Conservation (phyloP, 2,329 filamentous ascomycete genomes). For the Arthrobotrys pseudoclavata region DNA sequence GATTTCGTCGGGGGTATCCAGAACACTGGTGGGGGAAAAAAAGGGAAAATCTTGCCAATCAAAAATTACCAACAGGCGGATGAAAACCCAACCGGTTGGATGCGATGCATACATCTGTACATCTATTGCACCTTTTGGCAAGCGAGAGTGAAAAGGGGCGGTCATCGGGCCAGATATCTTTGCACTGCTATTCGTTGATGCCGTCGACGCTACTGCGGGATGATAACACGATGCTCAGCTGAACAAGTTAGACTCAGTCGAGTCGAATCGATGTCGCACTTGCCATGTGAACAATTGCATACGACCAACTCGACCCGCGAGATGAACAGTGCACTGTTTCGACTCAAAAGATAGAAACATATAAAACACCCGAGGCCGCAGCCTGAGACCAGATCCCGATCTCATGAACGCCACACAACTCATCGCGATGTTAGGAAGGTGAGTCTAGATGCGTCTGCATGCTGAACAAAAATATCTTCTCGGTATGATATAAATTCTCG, state of each 20-base stretch:
- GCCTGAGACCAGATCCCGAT: constrained; percentile 25
- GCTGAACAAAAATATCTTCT: constrained; percentile 6
- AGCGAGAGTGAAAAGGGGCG: constrained; percentile 49
- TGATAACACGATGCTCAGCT: constrained; percentile 44
- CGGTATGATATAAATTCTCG: not conserved
- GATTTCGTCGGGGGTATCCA: constrained; percentile 20
- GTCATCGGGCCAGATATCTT: constrained; percentile 46
- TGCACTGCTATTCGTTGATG: constrained; percentile 29
- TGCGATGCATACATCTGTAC: constrained; percentile 11
- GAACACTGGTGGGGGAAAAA: constrained; percentile 13
- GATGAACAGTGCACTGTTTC: constrained; percentile 21
- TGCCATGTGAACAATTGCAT: constrained; percentile 18
- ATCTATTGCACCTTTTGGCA: constrained; percentile 14
- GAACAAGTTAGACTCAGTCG: constrained; percentile 16
- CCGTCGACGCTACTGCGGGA: constrained; percentile 21
- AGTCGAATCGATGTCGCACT: constrained; percentile 25
- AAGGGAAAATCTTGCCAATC: constrained; percentile 37
- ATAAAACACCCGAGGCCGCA: constrained; percentile 41
- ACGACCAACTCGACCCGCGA: constrained; percentile 1
- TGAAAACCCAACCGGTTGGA: constrained; percentile 13
- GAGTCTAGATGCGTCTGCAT: not conserved
- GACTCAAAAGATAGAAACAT: constrained; percentile 34
- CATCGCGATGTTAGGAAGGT: constrained; percentile 11
- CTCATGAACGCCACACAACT: constrained; percentile 23
- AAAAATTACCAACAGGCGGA: constrained; percentile 14